Percentiles rank a stretch among this genome's conserved stretches.
Evolutionary conservation across 768 basidiomycete genomes (phyloP).

Genomic region (Tephrocybe sp.): DNA sequence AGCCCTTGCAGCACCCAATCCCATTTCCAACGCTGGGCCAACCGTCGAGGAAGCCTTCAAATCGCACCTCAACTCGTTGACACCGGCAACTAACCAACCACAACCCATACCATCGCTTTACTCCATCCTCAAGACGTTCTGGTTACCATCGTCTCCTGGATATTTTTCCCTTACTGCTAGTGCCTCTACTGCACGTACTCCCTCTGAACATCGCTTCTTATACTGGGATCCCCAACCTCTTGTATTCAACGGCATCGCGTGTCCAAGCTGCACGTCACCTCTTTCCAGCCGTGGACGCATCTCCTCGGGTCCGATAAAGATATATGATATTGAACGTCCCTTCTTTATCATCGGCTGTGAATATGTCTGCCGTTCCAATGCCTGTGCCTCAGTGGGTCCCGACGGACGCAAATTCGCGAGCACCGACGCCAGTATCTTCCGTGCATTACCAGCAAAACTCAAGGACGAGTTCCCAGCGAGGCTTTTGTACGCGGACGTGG

Average conservation of each 20-base stretch:
- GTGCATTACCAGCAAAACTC: slow-evolving; percentile 63
- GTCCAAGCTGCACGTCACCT: slow-evolving; percentile 59
- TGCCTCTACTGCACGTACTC: slow-evolving; percentile 61
- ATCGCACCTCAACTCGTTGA: slow-evolving; percentile 66
- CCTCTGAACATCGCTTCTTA: slow-evolving; percentile 75
- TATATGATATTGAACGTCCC: slow-evolving; percentile 76
- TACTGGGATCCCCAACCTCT: slow-evolving; percentile 86
- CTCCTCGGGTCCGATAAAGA: slow-evolving; percentile 68
- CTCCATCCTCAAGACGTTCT: slow-evolving; percentile 78
- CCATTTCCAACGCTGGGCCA: slow-evolving; percentile 56
- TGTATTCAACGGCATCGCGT: slow-evolving; percentile 78
- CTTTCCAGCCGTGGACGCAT: slow-evolving; percentile 71
- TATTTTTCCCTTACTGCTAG: slow-evolving; percentile 79
- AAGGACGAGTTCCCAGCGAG: slow-evolving; percentile 74
- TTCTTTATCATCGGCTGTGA: slow-evolving; percentile 87
- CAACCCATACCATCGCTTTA: slow-evolving; percentile 68
- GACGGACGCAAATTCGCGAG: slow-evolving; percentile 69
- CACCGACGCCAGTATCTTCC: slow-evolving; percentile 69
- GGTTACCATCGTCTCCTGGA: slow-evolving; percentile 75
- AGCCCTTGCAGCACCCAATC: slow-evolving; percentile 61
- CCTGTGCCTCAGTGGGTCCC: slow-evolving; percentile 41
- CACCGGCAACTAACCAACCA: slow-evolving; percentile 43
- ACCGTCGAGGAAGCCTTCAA: slow-evolving; percentile 77
- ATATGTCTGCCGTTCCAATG: slow-evolving; percentile 58
- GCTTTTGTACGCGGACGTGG: slow-evolving; percentile 53